phyloP scores from a whole-genome alignment of 306 rosid genomes.

The Potentilla sterilis region DNA sequence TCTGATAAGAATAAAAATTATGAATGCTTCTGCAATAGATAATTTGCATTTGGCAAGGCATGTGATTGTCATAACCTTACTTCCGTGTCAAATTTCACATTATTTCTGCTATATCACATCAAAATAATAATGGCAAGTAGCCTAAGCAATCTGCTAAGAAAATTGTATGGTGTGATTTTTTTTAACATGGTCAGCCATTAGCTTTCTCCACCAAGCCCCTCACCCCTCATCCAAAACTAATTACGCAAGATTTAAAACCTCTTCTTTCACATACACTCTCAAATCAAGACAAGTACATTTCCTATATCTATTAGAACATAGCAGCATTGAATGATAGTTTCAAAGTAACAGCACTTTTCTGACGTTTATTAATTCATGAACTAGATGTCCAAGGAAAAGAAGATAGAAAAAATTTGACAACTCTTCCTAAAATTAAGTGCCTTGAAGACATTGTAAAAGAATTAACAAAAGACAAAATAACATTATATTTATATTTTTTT shows the following conservation, averaged over 20 bases:
- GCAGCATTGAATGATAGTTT: neutral
- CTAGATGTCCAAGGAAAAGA: neutral
- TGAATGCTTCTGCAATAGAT: neutral
- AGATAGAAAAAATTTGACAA: neutral
- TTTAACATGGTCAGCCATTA: neutral
- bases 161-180: neutral
- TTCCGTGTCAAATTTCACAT: neutral
- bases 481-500: neutral
- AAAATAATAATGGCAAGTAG: neutral
- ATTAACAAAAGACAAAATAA: neutral
- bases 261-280: neutral
- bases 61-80: constrained; percentile 24
- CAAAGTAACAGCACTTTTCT: neutral
- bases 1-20: neutral
- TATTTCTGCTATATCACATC: neutral
- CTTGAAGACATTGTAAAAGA: neutral
- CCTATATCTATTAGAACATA: neutral
- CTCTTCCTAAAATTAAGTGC: neutral
- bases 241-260: neutral
- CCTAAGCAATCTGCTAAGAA: neutral
- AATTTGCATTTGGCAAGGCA: neutral
- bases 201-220: neutral
- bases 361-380: neutral
- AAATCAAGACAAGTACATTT: neutral
- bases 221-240: neutral